A percentile compares a stretch with the other conserved stretches of the same genome.
Conservation (phyloP, 202 grass and related monocot genomes). For the Zizania palustris region DNA sequence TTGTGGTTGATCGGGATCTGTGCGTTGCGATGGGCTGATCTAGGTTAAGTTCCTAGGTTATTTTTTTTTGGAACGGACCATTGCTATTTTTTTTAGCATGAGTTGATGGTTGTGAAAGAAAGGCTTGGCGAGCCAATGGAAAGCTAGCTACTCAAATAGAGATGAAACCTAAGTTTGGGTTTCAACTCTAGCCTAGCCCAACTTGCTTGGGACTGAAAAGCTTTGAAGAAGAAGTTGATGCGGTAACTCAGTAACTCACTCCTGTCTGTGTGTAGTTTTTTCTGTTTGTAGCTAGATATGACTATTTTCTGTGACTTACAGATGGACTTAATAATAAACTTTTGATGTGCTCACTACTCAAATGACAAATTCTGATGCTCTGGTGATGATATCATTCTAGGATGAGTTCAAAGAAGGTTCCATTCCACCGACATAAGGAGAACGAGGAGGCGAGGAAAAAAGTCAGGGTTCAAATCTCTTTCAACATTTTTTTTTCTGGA, state of each 20-base stretch:
- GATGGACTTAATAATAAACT: not conserved
- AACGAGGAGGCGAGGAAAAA: slow-evolving; percentile 98
- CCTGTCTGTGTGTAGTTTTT: not conserved
- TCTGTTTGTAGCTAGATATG: not conserved
- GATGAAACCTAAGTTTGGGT: too few species aligned
- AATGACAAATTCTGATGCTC: slow-evolving; percentile 29
- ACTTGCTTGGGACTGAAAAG: too few species aligned
- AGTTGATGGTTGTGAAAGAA: not conserved
- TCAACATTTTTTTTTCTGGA: slow-evolving; percentile 20
- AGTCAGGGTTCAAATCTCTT: slow-evolving; percentile 47
- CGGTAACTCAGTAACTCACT: not conserved
- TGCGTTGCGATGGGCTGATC: not conserved
- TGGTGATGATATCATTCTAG: slow-evolving; percentile 24
- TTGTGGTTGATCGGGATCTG: not conserved
- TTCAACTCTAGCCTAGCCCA: too few species aligned
- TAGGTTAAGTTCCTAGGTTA: not conserved
- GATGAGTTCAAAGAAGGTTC: slow-evolving; percentile 89
- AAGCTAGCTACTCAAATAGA: too few species aligned
- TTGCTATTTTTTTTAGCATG: too few species aligned
- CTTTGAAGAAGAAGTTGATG: not conserved
- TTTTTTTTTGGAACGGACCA: not conserved
- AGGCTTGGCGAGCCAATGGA: too few species aligned
- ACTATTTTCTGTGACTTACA: slow-evolving; percentile 3
- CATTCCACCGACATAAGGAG: slow-evolving; percentile 87
- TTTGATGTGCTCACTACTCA: not conserved